A percentile compares a stretch with the other conserved stretches of the same genome.
phyloP scores from a whole-genome alignment of 257 asterid genomes.

The Ilex aquifolium region DNA sequence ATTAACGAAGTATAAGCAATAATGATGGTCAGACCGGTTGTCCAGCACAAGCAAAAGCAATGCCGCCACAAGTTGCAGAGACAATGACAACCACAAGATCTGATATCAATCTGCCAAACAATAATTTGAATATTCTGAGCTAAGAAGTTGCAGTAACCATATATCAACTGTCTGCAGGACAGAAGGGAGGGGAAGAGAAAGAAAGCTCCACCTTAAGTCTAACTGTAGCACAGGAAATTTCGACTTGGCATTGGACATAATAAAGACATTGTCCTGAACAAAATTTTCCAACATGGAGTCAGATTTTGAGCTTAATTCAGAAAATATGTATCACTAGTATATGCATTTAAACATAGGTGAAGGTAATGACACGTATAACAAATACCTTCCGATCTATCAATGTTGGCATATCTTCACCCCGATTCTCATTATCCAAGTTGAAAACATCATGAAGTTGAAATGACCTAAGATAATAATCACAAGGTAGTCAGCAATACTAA shows the following conservation, averaged over 20 bases:
- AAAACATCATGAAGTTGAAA: conserved; percentile 73
- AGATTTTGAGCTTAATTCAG: no score
- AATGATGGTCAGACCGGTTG: conserved; percentile 59
- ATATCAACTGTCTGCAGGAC: no score
- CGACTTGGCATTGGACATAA: conserved; percentile 76
- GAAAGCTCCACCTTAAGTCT: conserved; percentile 60
- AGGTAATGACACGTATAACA: conserved; percentile 10
- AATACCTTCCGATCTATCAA: conserved; percentile 68
- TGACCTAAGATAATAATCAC: conserved; percentile 39
- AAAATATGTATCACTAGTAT: no score
- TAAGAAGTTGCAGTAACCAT: no score
- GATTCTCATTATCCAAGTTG: conserved; percentile 59
- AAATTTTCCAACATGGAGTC: conserved; percentile 1
- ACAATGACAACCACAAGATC: conserved; percentile 85
- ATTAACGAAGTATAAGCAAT: neutral
- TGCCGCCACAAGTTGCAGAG: conserved; percentile 91
- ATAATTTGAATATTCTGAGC: conserved; percentile 11
- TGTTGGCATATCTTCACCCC: conserved; percentile 70
- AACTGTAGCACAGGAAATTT: conserved; percentile 70
- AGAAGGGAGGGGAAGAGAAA: conserved; percentile 9
- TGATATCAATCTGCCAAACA: conserved; percentile 62
- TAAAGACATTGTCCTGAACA: conserved; percentile 70
- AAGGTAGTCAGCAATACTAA: conserved; percentile 16
- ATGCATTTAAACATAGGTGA: conserved; percentile 8
- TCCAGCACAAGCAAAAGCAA: conserved; percentile 83